Evolutionary conservation across 139 green algal species (phyloP).

Genomic region (Chloropicon primus): DNA sequence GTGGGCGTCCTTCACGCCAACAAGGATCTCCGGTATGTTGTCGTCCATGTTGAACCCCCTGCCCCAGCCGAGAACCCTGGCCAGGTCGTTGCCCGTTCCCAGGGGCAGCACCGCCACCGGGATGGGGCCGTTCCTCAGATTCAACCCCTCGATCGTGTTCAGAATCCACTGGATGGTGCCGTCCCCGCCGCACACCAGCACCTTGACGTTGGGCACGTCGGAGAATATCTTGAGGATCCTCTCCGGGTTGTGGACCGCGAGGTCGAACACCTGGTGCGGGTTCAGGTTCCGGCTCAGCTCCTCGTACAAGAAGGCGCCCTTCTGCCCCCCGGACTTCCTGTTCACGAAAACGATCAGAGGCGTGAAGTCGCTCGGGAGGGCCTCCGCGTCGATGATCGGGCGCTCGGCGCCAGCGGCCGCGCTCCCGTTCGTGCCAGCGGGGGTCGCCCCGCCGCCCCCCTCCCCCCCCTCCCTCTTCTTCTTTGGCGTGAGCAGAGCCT

Average conservation of each 20-base stretch:
- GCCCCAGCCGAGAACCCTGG: constrained; percentile 61
- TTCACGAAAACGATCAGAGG: constrained; percentile 81
- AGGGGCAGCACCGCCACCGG: constrained; percentile 68
- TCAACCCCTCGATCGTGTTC: constrained; percentile 47
- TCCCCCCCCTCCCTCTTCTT: neutral
- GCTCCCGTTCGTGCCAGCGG: no score
- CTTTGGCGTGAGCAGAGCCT: neutral
- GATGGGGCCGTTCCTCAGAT: constrained; percentile 17
- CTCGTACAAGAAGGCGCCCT: constrained; percentile 42
- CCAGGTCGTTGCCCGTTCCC: constrained; percentile 70
- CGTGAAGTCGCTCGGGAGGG: constrained; percentile 9
- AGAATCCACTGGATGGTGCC: constrained; percentile 56
- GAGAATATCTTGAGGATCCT: constrained; percentile 51
- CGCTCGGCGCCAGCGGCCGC: no score
- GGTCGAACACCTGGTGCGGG: constrained; percentile 56
- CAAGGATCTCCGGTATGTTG: neutral
- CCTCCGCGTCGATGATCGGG: neutral
- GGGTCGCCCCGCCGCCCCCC: no score
- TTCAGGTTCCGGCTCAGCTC: constrained; percentile 36
- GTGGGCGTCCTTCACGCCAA: constrained; percentile 3
- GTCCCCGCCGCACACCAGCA: constrained; percentile 44
- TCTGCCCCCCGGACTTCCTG: constrained; percentile 47
- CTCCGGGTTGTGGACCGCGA: constrained; percentile 45
- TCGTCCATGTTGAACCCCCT: constrained; percentile 30
- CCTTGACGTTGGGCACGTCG: neutral